A percentile compares a stretch with the other conserved stretches of the same genome.
Evolutionary conservation across 129 eudicot species (phyloP).

Genomic region (Daucus carota): DNA sequence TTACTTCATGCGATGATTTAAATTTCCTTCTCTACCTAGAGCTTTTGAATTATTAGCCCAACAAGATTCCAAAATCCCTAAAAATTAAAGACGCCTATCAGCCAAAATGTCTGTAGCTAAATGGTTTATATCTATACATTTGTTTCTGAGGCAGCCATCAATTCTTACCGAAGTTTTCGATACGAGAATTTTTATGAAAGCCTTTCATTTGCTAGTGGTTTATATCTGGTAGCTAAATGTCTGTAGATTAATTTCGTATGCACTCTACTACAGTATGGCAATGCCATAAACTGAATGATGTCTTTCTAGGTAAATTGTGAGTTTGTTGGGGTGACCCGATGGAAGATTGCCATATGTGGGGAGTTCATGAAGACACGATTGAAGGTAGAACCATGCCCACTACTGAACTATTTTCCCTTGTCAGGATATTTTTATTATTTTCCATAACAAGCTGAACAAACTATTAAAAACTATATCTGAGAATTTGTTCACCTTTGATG

Average conservation of each 20-base stretch:
- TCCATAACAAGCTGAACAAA: neutral
- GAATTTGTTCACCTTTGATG: neutral
- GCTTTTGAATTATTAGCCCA: neutral
- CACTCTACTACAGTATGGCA: constrained; percentile 1
- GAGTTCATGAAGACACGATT: constrained; percentile 86
- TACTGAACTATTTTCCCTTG: neutral
- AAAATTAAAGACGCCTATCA: neutral
- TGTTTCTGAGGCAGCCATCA: neutral
- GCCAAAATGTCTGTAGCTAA: neutral
- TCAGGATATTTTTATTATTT: neutral
- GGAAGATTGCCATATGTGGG: constrained; percentile 96
- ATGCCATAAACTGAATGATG: constrained; percentile 10
- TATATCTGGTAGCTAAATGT: neutral
- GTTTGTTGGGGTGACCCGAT: constrained; percentile 64
- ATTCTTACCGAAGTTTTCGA: neutral
- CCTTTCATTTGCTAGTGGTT: neutral
- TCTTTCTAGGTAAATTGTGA: constrained; percentile 63
- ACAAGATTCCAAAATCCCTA: neutral
- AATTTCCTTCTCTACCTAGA: neutral
- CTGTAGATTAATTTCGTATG: neutral
- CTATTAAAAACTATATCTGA: neutral
- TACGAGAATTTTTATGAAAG: too few species aligned
- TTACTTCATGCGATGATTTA: neutral
- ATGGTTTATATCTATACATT: neutral
- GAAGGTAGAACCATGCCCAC: constrained; percentile 42